A percentile compares a stretch with the other conserved stretches of the same genome.
These are phyloP conservation scores for Colletotrichum costaricense DNA, from an alignment of 2,329 filamentous ascomycete genomes.

Conservation along the genomic window DNA sequence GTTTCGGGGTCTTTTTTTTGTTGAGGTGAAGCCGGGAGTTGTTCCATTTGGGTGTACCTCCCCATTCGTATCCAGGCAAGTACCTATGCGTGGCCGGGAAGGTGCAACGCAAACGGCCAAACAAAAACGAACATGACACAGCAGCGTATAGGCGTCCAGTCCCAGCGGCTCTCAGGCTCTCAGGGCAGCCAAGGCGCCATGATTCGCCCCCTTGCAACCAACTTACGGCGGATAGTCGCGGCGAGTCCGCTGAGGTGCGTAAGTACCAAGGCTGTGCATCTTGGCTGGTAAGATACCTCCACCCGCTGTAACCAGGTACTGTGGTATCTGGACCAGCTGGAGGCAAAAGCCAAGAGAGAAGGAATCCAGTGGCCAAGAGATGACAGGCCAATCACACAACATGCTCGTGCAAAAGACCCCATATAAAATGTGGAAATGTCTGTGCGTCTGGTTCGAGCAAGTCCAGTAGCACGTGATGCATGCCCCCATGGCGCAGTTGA, in stretches of 20 bases:
- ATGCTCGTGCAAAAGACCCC: neutral
- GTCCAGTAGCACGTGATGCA: slow-evolving; percentile 15
- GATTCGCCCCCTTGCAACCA: neutral
- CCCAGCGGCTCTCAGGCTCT: slow-evolving; percentile 18
- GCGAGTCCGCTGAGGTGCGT: slow-evolving; percentile 26
- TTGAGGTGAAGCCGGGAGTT: slow-evolving; percentile 17
- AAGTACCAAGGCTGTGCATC: slow-evolving; percentile 29
- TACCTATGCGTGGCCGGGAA: neutral
- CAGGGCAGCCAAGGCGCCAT: slow-evolving; percentile 29
- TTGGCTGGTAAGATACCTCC: slow-evolving; percentile 26
- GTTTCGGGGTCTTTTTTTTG: slow-evolving; percentile 24
- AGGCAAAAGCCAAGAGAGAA: slow-evolving; percentile 16
- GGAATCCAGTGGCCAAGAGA: neutral
- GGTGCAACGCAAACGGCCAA: slow-evolving; percentile 29
- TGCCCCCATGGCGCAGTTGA: slow-evolving; percentile 15
- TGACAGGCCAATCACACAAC: slow-evolving; percentile 23
- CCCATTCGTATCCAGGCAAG: no score
- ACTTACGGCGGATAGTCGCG: neutral
- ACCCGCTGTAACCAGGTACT: slow-evolving; percentile 7
- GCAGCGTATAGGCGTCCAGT: neutral
- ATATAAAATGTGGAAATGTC: neutral
- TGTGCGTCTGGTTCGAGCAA: neutral
- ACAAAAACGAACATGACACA: neutral
- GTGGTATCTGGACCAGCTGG: neutral
- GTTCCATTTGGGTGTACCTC: slow-evolving; percentile 1